These are phyloP conservation scores for Barbatosphaeria neglecta DNA, from an alignment of 495 filamentous ascomycete genomes.

Conservation along the genomic window DNA sequence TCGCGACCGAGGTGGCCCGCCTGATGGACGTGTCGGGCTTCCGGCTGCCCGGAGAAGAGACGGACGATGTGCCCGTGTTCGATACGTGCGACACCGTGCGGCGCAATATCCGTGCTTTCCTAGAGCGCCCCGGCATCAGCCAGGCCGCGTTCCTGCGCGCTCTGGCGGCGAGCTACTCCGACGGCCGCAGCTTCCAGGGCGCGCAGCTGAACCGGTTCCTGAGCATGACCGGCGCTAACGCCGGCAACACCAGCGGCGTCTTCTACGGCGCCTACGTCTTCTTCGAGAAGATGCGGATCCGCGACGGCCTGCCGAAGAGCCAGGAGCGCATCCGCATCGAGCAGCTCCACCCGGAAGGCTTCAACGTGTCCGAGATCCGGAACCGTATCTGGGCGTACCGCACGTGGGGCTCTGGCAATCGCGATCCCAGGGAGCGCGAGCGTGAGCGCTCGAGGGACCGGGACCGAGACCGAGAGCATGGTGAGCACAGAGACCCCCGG, in stretches of 20 bases:
- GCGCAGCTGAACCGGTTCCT: constrained; percentile 31
- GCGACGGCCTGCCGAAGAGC: constrained; percentile 35
- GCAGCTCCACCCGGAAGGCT: background rate
- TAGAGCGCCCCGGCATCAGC: constrained; percentile 26
- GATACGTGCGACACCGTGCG: constrained; percentile 43
- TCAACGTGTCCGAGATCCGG: background rate
- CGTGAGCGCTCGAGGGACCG: background rate
- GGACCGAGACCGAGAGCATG: too few species aligned
- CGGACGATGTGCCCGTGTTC: constrained; percentile 27
- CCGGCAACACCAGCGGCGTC: constrained; percentile 26
- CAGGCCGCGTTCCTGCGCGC: constrained; percentile 33
- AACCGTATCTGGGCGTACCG: background rate
- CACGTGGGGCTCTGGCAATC: background rate
- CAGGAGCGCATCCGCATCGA: background rate
- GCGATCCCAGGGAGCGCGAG: background rate
- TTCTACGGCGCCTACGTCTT: constrained; percentile 37
- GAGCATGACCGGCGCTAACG: constrained; percentile 25
- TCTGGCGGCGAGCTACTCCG: constrained; percentile 19
- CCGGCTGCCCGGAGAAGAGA: constrained; percentile 11
- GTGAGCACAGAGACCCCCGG: too few species aligned
- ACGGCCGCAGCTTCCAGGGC: constrained; percentile 10
- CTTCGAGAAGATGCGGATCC: constrained; percentile 43
- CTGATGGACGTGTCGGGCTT: background rate
- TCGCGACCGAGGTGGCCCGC: background rate
- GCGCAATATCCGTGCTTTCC: constrained; percentile 35